A percentile compares a stretch with the other conserved stretches of the same genome.
Evolutionary conservation across 2,329 filamentous ascomycete species (phyloP).

Genomic region (Fusarium sp.): DNA sequence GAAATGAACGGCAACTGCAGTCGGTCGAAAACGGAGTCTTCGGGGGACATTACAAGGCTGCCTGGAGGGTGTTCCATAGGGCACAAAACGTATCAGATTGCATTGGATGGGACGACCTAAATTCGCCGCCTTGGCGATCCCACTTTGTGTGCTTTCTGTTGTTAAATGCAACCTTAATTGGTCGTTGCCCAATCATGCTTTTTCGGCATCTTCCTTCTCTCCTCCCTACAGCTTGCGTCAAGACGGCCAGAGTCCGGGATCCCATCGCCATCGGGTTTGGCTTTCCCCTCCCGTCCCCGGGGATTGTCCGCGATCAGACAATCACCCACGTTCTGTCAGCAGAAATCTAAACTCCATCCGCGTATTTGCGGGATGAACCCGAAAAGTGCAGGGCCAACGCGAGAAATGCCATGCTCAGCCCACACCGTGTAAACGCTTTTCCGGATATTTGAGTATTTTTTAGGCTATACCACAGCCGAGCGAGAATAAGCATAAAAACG

Average conservation of each 20-base stretch:
- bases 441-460: neutral
- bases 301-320: neutral
- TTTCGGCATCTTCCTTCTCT: neutral
- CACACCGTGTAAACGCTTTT: neutral
- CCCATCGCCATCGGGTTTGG: neutral
- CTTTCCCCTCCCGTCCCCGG: neutral
- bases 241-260: neutral
- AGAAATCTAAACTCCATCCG: neutral
- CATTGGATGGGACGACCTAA: neutral
- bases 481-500: constrained; percentile 35
- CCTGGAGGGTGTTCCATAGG: neutral
- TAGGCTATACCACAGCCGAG: neutral
- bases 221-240: neutral
- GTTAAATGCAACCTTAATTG: constrained; percentile 14
- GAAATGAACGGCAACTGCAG: neutral
- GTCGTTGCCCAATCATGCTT: neutral
- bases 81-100: neutral
- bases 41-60: neutral
- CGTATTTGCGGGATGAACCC: neutral
- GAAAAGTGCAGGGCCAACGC: neutral
- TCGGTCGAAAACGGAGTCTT: neutral
- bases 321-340: neutral
- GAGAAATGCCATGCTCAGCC: neutral
- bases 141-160: constrained; percentile 15
- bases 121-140: constrained; percentile 4